A percentile compares a stretch with the other conserved stretches of the same genome.
Conservation (phyloP, 805 yeast species). For the Metschnikowia corniflorae region DNA sequence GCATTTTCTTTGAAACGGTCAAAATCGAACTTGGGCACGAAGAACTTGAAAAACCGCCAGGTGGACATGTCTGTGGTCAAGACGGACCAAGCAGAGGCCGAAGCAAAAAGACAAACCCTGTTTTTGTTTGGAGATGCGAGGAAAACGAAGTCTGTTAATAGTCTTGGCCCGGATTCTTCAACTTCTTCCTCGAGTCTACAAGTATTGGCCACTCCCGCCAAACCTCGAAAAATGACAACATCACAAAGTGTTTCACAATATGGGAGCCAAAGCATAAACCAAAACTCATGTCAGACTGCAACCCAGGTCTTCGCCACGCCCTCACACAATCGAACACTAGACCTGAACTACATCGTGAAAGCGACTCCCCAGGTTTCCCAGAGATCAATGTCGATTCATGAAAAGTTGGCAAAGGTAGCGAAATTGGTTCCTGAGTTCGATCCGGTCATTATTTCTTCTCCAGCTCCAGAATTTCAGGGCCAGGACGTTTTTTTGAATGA, state of each 20-base stretch:
- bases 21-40: slow-evolving; percentile 38
- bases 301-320: slow-evolving; percentile 19
- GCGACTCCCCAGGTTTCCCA: slow-evolving; percentile 10
- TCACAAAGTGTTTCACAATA: too few relatives aligned
- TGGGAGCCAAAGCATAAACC: too few relatives aligned
- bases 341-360: slow-evolving; percentile 4
- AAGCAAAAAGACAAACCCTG: slow-evolving; percentile 12
- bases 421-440: not conserved
- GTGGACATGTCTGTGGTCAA: slow-evolving; percentile 32
- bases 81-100: slow-evolving; percentile 5
- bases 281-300: slow-evolving; percentile 23
- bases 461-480: slow-evolving; percentile 1
- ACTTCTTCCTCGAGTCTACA: not conserved
- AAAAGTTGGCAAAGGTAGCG: slow-evolving; percentile 4
- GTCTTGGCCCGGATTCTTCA: not conserved
- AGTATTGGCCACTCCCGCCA: slow-evolving; percentile 14
- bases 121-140: slow-evolving; percentile 29
- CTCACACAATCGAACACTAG: slow-evolving; percentile 8
- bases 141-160: slow-evolving; percentile 13
- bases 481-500: slow-evolving; percentile 5
- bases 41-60: slow-evolving; percentile 36
- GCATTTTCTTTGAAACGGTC: slow-evolving; percentile 37
- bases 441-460: slow-evolving; percentile 7
- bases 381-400: slow-evolving; percentile 3
- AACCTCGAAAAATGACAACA: not conserved